Evolutionary conservation across 2,329 filamentous ascomycete species (phyloP).

Genomic region (Chlorencoelia australis): DNA sequence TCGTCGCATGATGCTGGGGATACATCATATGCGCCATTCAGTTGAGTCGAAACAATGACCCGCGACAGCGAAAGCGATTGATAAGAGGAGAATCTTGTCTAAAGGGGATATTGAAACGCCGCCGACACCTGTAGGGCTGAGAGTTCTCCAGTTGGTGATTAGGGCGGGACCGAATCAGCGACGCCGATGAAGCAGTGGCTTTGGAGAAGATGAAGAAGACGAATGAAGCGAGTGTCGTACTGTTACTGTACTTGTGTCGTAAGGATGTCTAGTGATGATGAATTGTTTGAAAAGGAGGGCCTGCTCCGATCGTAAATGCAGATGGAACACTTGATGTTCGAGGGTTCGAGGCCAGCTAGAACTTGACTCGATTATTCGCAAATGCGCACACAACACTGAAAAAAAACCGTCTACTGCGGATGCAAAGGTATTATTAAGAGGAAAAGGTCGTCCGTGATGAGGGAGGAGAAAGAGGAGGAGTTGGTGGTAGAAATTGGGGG

Average conservation of each 20-base stretch:
- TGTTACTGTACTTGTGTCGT: conserved; percentile 6
- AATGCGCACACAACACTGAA: background rate
- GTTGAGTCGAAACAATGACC: conserved; percentile 23
- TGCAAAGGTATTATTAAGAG: conserved; percentile 2
- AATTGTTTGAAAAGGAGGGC: conserved; percentile 19
- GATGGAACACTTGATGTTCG: conserved; percentile 27
- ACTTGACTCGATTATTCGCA: conserved; percentile 14
- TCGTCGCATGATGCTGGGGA: conserved; percentile 64
- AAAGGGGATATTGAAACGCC: conserved; percentile 21
- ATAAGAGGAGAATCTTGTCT: conserved; percentile 14
- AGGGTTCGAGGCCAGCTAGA: conserved; percentile 29
- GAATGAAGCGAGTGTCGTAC: conserved; percentile 23
- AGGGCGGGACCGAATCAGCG: conserved; percentile 12
- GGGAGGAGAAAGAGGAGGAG: no score
- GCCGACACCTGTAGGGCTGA: conserved; percentile 16
- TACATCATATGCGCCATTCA: conserved; percentile 51
- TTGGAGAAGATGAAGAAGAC: conserved; percentile 5
- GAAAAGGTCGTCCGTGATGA: background rate
- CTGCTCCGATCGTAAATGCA: conserved; percentile 27
- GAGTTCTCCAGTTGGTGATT: conserved; percentile 9
- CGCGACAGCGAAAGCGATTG: conserved; percentile 7
- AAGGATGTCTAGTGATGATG: conserved; percentile 9
- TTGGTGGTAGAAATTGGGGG: background rate
- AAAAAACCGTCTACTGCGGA: conserved; percentile 1
- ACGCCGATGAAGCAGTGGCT: conserved; percentile 24